Base-by-base conservation (phyloP, 257 asterid species). In the Fraxinus anomala region DNA sequence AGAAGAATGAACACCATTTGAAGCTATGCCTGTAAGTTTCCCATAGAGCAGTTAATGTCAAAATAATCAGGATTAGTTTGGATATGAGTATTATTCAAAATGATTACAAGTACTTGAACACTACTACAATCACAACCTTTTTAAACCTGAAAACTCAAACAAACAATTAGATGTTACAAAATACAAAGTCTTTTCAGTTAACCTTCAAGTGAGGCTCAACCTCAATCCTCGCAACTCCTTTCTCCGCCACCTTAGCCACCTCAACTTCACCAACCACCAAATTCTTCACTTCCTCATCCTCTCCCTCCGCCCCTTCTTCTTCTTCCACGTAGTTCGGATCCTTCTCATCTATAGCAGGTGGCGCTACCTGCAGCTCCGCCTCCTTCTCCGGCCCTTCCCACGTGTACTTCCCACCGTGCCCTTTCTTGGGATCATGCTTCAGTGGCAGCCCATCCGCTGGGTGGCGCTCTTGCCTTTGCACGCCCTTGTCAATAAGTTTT, bases 381-480 rank as follows among this genome's bases (percentile, higher is more conserved):
- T 86, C 96, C 36, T 44, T 63, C n/a, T 40, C 79, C 1, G 96
- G 96, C 11, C 97, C 97, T 72, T 90, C 94, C 96, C 96, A 90
- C 5, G 97, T 90, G 82, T 83, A 92, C 81, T 89, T 92, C 3
- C 96, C 92, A 0, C 97, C 97, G 69, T 90, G 91, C 5, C 98
- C 97, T 34, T 88, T 91, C 87, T 91, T 93, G 0, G 90, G 94
- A 5, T 88, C 88, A 28, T 90, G 98, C 84, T 88, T 89, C 28
- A 88, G 80, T 17, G 94, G 98, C 23, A 90, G 85, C 19, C 97
- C 98, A 14, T 93, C 96, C 0, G 86, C 89, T 8, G 98, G 96
- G 82, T 79, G 97, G 23, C 98, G 93, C 51, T 93, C 98, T 77
- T 85, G 37, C 42, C 97, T 75, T 33, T 77, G 87, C 1, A 91